A percentile compares a stretch with the other conserved stretches of the same genome.
These are phyloP conservation scores for Vickermania ingenoplastis DNA, from an alignment of 208 protist species.

Conservation along the genomic window DNA sequence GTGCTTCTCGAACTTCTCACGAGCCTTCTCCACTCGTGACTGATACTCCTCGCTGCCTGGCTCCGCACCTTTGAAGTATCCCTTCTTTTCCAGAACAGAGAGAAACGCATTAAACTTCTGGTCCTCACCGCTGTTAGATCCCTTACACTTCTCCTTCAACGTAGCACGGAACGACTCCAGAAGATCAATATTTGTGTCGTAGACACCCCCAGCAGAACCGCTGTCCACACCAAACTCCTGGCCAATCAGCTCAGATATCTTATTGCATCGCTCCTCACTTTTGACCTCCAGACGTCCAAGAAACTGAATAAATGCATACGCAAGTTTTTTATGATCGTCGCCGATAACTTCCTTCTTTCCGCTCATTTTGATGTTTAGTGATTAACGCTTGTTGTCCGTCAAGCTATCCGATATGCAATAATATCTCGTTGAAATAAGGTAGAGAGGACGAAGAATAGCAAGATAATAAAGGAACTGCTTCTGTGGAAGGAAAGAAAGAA, in stretches of 20 bases:
- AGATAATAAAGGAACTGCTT: too few species aligned
- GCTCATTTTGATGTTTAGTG: conserved; percentile 27
- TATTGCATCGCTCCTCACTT: conserved; percentile 26
- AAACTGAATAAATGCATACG: conserved; percentile 80
- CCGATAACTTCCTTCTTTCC: conserved; percentile 25
- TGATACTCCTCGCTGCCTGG: conserved; percentile 68
- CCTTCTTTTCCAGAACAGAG: conserved; percentile 80
- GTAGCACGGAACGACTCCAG: conserved; percentile 53
- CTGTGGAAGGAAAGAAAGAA: background rate
- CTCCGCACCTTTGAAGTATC: conserved; percentile 83
- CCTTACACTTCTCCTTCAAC: too few species aligned
- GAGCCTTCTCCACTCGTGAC: conserved; percentile 68
- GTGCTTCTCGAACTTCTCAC: conserved; percentile 80
- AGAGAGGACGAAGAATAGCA: too few species aligned
- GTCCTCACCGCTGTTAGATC: conserved; percentile 46
- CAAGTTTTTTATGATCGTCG: conserved; percentile 73
- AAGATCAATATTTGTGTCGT: conserved; percentile 63
- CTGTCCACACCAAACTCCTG: conserved; percentile 74
- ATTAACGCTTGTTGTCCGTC: too few species aligned
- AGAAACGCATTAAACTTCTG: conserved; percentile 85
- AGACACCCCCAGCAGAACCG: conserved; percentile 37
- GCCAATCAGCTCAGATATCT: conserved; percentile 45
- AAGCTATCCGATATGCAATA: too few species aligned
- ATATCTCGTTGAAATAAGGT: too few species aligned
- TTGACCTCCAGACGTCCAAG: conserved; percentile 37